Percentiles rank a stretch among this genome's conserved stretches.
These are phyloP conservation scores for Priceomyces melissophilus DNA, from an alignment of 805 yeast species.

Conservation along the genomic window DNA sequence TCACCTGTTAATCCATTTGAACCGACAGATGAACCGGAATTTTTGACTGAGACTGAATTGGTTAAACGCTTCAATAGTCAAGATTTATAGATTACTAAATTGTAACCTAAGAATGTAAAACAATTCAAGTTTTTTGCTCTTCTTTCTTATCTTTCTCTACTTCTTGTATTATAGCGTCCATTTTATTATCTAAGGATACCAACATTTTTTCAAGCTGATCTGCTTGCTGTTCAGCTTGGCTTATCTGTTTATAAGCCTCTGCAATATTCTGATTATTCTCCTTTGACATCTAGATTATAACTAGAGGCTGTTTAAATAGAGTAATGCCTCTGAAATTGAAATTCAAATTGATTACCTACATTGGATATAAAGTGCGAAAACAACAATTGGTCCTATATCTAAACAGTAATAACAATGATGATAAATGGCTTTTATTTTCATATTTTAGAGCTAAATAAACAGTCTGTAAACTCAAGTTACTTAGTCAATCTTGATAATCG, in stretches of 20 bases:
- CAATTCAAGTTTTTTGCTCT: conserved; percentile 1
- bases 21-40: conserved; percentile 49
- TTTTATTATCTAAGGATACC: conserved; percentile 60
- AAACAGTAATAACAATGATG: background rate
- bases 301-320: too few species aligned
- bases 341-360: too few species aligned
- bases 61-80: conserved; percentile 1
- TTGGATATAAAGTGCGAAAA: too few species aligned
- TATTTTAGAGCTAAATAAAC: too few species aligned
- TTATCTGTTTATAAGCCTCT: conserved; percentile 56
- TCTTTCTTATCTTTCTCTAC: conserved; percentile 28
- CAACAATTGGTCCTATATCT: background rate
- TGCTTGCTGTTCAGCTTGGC: conserved; percentile 64
- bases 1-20: conserved; percentile 73
- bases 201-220: conserved; percentile 62
- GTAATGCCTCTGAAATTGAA: too few species aligned
- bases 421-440: background rate
- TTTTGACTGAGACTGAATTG: conserved; percentile 30
- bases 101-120: background rate
- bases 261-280: conserved; percentile 25
- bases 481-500: background rate
- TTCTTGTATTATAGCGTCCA: conserved; percentile 54
- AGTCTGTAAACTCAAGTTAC: too few species aligned
- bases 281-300: too few species aligned
- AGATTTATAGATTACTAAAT: background rate